Conservation (phyloP, 192 early-diverging fungal species). For the Coemansia sp. region DNA sequence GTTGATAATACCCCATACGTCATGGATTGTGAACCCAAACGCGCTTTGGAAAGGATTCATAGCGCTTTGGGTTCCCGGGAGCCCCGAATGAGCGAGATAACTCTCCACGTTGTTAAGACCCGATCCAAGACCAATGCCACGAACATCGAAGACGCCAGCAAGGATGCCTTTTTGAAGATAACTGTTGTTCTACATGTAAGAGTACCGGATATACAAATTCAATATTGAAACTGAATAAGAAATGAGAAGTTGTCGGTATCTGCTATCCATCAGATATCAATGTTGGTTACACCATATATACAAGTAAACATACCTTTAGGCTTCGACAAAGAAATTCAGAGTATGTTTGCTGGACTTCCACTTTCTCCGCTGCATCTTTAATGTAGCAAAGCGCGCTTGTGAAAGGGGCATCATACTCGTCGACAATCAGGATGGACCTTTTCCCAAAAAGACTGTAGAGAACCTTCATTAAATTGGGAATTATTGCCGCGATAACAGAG, state of each 20-base stretch:
- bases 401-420: constrained; percentile 5
- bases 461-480: constrained; percentile 5
- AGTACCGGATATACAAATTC: no score
- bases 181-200: constrained; percentile 1
- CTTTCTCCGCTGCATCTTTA: neutral
- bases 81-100: neutral
- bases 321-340: constrained; percentile 1
- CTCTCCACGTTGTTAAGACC: constrained; percentile 10
- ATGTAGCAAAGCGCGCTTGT: neutral
- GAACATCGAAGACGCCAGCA: constrained; percentile 9
- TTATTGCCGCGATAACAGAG: neutral
- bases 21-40: constrained; percentile 6
- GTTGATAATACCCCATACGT: constrained; percentile 7
- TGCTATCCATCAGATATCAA: neutral
- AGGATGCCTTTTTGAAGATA: constrained; percentile 6
- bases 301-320: constrained; percentile 3
- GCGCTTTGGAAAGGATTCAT: constrained; percentile 6
- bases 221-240: no score
- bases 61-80: neutral
- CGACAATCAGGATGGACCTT: neutral
- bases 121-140: neutral
- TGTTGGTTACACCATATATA: neutral
- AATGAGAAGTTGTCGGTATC: neutral
- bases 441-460: neutral
- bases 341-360: neutral